Percentiles rank a stretch among this genome's conserved stretches.
phyloP scores from a whole-genome alignment of 108 stramenopile genomes.

The Phaeodactylum tricornutum region DNA sequence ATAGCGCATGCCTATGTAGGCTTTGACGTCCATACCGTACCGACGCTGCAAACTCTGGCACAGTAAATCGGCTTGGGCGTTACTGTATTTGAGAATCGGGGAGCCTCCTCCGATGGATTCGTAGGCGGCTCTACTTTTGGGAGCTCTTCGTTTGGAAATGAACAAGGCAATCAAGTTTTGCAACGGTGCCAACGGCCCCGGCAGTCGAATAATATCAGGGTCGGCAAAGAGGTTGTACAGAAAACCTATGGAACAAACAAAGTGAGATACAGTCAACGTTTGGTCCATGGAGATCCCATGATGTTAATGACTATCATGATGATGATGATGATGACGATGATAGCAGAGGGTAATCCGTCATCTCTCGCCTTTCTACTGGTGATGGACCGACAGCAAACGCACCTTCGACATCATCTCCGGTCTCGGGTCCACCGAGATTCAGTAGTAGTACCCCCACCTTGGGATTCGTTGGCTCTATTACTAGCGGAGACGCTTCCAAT shows the following conservation, averaged over 20 bases:
- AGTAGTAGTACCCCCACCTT: constrained; percentile 89
- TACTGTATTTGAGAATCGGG: constrained; percentile 88
- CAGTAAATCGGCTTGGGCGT: constrained; percentile 75
- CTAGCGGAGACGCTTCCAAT: too few relatives aligned
- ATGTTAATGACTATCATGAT: too few relatives aligned
- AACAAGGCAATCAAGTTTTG: constrained; percentile 73
- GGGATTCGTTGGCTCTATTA: too few relatives aligned
- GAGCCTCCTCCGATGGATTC: constrained; percentile 95
- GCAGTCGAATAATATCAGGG: constrained; percentile 96
- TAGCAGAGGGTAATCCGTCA: too few relatives aligned
- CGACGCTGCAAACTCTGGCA: constrained; percentile 36
- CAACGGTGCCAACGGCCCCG: constrained; percentile 60
- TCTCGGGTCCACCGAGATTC: constrained; percentile 94
- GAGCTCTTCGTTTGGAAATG: constrained; percentile 87
- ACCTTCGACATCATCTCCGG: constrained; percentile 87
- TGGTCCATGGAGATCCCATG: too few relatives aligned
- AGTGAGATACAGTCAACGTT: too few relatives aligned
- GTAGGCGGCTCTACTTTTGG: constrained; percentile 89
- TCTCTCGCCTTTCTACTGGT: too few relatives aligned
- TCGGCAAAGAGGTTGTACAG: constrained; percentile 97
- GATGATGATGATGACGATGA: not conserved
- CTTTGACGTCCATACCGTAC: constrained; percentile 63
- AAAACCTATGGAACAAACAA: constrained; percentile 50
- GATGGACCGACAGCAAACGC: constrained; percentile 8
- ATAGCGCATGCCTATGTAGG: constrained; percentile 98